Evolutionary conservation across 306 rosid genomes (phyloP).

Genomic region (Vachellia pachyceras): DNA sequence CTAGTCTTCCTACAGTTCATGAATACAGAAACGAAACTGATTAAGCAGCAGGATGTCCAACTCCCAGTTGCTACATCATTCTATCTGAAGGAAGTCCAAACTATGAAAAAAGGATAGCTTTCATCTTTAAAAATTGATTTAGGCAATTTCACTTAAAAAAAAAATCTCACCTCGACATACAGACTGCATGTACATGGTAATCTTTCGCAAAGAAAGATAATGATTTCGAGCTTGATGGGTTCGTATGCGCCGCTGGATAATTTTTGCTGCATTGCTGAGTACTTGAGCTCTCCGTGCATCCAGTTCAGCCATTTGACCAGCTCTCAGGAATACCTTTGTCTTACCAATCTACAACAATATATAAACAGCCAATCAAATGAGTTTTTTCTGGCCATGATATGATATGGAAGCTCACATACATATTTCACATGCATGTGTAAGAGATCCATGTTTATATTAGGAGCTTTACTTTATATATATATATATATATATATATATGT

Average conservation of each 20-base stretch:
- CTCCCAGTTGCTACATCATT: slow-evolving; percentile 30
- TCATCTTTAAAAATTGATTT: slow-evolving; percentile 17
- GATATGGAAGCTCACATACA: background rate
- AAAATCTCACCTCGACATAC: slow-evolving; percentile 80
- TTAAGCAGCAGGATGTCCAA: slow-evolving; percentile 39
- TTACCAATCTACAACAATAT: slow-evolving; percentile 79
- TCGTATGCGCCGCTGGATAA: slow-evolving; percentile 78
- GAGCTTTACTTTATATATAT: no score
- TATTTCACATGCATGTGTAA: slow-evolving; percentile 23
- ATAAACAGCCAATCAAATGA: slow-evolving; percentile 36
- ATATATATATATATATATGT: no score
- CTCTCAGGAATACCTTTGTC: slow-evolving; percentile 94
- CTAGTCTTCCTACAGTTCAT: slow-evolving; percentile 74
- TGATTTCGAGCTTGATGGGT: slow-evolving; percentile 82
- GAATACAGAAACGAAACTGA: slow-evolving; percentile 36
- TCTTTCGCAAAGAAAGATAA: slow-evolving; percentile 77
- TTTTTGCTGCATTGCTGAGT: slow-evolving; percentile 83
- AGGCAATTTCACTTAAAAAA: slow-evolving; percentile 38
- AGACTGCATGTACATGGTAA: slow-evolving; percentile 71
- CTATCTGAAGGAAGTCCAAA: slow-evolving; percentile 25
- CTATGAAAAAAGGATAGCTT: slow-evolving; percentile 7
- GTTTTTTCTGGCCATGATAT: slow-evolving; percentile 33
- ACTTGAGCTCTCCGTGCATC: slow-evolving; percentile 91
- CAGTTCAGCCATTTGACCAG: slow-evolving; percentile 99
- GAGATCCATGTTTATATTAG: slow-evolving; percentile 26